Evolutionary conservation across 768 basidiomycete species (phyloP), one percentile per base, ranked within the genome.

Genomic region (Auriscalpium vulgare): DNA sequence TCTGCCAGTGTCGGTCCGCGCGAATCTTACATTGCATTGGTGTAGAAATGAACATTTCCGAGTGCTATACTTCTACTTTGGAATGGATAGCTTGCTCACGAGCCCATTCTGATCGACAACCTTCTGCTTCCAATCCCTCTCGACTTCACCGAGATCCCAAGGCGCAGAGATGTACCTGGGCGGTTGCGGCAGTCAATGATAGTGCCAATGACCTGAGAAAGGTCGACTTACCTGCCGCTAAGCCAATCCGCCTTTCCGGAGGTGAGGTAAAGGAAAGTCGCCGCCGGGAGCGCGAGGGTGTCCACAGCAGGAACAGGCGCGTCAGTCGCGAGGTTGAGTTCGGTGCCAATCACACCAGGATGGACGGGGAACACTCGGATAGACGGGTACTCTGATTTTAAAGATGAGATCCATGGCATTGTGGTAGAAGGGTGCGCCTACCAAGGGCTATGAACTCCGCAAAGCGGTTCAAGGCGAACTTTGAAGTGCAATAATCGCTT

Each of bases 231-330:
- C 54, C 58, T 52, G 34, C 58, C 60, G 23, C 47, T 36, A 14
- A 57, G 36, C 52, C 56, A 57, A 11, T 57, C 56, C 14, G 53
- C 56, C 40, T 50, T 45, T 37, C 56, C 52, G 17, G 56, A 43
- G 17, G 51, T 57, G 16, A 57, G 10, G n/a, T 45, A 6, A 9
- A 57, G 51, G 9, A 45, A 35, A 8, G 51, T 52, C 29, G 47
- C 51, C 3, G 47, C 56, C 17, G 56, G 56, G 36, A 57, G 46
- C 11, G 17, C 40, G 10, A 37, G 6, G 8, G 43, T 48, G 29
- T 47, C 46, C 10, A 52, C 10, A 19, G 17, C 10, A 13, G 45
- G 16, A 10, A 8, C 10, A 7, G 38, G 21, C 23, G n/a, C 14
- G 9, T 40, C 34, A 10, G 40, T n/a, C 8, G 10, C 44, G 9